Base-by-base conservation (phyloP, 805 yeast species). In the Dipodascopsis uninucleata region DNA sequence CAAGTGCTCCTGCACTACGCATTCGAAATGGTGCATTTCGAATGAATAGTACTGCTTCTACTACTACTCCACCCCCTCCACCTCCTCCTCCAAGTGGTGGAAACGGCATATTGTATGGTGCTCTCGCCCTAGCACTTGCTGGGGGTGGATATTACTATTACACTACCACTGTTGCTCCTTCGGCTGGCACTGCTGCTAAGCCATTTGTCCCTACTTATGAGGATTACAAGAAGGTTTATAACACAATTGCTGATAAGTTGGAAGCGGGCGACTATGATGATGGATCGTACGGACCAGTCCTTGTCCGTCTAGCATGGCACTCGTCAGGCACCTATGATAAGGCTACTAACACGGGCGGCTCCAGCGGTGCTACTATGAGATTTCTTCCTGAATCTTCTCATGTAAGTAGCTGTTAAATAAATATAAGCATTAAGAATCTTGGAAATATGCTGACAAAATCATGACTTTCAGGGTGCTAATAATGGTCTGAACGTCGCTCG, bases 291-390 rank as follows among this genome's bases (percentile, higher is more conserved):
- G 82, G 89, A 1, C 96, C 95, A 7, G 78, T 82, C 12, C 68
- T 86, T 31, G 78, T 86, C 20, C 77, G 95, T 58, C 72, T 85
- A 43, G 83, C 95, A 22, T 86, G 95, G 95, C 95, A 86, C 62
- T 76, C 82, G 28, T 76, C 85, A 45, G 95, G 94, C 28, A 84
- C 93, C 16, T 87, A 72, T 64, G 86, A 85, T 58, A 69, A 68
- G 53, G 61, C 64, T n/a, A 66, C 69, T 17, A 70, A 74, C 36
- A 63, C 80, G 1, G 72, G 72, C 12, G 80, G 81, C 5, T 72
- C 79, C 35, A 74, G 68, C 58, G 79, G 78, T 21, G 72, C 77
- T 36, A 76, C 81, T 18, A 75, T 77, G 78, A 60, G 49, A 45
- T 45, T 45, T 24, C 33, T 28, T 18, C 49, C 49, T 9, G 49